Evolutionary conservation across 192 early-diverging fungal species (phyloP), one percentile per base, ranked within the genome.

Genomic region (Umbelopsis isabellina): DNA sequence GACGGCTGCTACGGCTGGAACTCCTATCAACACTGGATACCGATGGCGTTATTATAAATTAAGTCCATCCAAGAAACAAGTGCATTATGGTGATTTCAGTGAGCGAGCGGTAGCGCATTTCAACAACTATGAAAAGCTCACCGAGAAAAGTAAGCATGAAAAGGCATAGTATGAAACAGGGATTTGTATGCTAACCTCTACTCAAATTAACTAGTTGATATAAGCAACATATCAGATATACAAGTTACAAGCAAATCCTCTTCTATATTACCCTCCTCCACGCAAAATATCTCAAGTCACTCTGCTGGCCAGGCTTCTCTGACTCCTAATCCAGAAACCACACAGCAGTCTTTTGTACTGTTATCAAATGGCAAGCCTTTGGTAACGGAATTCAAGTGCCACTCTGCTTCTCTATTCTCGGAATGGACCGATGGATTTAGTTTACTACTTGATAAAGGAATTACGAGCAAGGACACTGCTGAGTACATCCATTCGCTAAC

Each of bases 371-470:
- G 68, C 3, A 72, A 68, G 13, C 64, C 79, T 7, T 41, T 82
- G 3, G 69, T 91, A 11, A 81, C 84, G 0, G 88, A 92, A 25
- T 90, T 92, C 65, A 50, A 70, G 30, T 89, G 90, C 65, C 16
- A 52, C 9, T 76, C 77, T 27, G 15, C 72, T 0, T 69, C 70
- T 20, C 83, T 89, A 65, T 87, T 72, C 41, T 76, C 84, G 3
- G 91, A 92, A 70, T 92, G 91, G 91, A 89, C 84, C 6, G 91
- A 92, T 71, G 91, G 90, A 0, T 88, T 92, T 66, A 89, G 84
- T 69, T 83, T 92, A 85, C 70, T 92, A 1, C 67, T 92, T 6
- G 90, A 91, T 73, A 79, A 85, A 53, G 79, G 80, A 47, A 88
- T 92, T 66, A 74, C 73, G 6, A 89, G 80, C 44, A 84, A 87